Percentiles rank a stretch among this genome's conserved stretches.
Conservation (phyloP, 2,329 filamentous ascomycete genomes). For the Sphaerulina vaccinii region DNA sequence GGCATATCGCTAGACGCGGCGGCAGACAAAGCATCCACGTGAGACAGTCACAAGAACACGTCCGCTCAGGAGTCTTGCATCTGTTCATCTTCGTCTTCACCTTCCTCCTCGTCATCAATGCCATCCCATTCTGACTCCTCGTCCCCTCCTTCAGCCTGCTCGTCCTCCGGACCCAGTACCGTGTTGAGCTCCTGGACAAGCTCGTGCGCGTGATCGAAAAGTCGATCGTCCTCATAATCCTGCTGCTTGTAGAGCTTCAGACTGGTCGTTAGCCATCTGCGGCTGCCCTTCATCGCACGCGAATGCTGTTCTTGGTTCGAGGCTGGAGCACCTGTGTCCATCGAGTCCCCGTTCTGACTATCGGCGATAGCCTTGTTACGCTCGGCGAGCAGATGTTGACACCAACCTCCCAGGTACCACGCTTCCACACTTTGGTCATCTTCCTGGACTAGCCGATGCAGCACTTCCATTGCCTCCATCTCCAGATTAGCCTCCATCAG, state of each 20-base stretch:
- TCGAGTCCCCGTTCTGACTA: slow-evolving; percentile 21
- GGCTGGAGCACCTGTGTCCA: slow-evolving; percentile 35
- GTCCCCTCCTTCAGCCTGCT: slow-evolving; percentile 44
- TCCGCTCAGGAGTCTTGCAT: slow-evolving; percentile 31
- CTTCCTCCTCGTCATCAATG: slow-evolving; percentile 39
- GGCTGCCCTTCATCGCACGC: slow-evolving; percentile 66
- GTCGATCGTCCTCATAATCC: slow-evolving; percentile 80
- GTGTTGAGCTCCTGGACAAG: slow-evolving; percentile 55
- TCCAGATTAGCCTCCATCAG: slow-evolving; percentile 90
- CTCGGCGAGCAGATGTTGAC: slow-evolving; percentile 74
- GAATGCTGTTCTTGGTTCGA: slow-evolving; percentile 46
- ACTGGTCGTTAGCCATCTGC: slow-evolving; percentile 79
- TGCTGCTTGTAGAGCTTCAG: slow-evolving; percentile 74
- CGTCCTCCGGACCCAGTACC: slow-evolving; percentile 45
- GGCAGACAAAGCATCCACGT: not conserved
- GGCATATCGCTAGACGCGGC: not conserved
- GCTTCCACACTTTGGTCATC: slow-evolving; percentile 94
- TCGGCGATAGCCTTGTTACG: slow-evolving; percentile 51
- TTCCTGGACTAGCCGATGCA: slow-evolving; percentile 79
- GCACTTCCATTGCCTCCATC: slow-evolving; percentile 76
- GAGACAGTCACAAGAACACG: not conserved
- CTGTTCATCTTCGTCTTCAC: slow-evolving; percentile 32
- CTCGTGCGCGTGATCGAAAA: slow-evolving; percentile 73
- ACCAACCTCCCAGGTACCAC: slow-evolving; percentile 97
- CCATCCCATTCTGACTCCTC: slow-evolving; percentile 39